Conservation (phyloP, 192 early-diverging fungal genomes). For the Chytriomyces sp. region DNA sequence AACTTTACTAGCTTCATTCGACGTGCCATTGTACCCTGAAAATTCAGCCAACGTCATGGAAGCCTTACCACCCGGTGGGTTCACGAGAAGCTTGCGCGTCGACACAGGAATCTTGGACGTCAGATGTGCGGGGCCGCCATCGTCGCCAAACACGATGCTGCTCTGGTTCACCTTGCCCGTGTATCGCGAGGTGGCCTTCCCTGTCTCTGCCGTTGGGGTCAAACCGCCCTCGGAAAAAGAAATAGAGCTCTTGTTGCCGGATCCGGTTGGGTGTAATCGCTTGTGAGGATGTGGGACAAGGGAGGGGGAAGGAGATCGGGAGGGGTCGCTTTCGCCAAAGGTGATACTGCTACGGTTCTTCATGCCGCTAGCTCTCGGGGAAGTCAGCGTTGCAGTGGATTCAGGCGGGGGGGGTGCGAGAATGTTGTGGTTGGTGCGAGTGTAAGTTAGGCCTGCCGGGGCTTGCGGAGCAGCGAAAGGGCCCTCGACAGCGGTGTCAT, state of each 20-base stretch:
- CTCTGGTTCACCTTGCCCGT: background rate
- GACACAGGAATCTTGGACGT: background rate
- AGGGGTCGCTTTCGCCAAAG: background rate
- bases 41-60: background rate
- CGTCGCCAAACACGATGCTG: constrained; percentile 3
- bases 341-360: background rate
- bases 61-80: background rate
- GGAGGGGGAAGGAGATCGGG: background rate
- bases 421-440: too few relatives aligned
- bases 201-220: too few relatives aligned
- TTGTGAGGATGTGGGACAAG: too few relatives aligned
- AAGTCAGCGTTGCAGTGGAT: background rate
- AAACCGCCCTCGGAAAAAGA: background rate
- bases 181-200: background rate
- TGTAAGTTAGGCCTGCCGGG: too few relatives aligned
- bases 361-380: background rate
- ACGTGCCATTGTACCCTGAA: background rate
- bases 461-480: too few relatives aligned
- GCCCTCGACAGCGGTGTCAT: background rate
- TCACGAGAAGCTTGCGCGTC: background rate
- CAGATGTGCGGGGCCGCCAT: background rate
- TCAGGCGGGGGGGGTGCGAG: background rate
- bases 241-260: background rate
- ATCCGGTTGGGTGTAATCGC: too few relatives aligned
- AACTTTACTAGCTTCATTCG: too few relatives aligned